Evolutionary conservation across 1,284 basidiomycete genomes (phyloP).

Genomic region (Sanguinoderma infundibulare): DNA sequence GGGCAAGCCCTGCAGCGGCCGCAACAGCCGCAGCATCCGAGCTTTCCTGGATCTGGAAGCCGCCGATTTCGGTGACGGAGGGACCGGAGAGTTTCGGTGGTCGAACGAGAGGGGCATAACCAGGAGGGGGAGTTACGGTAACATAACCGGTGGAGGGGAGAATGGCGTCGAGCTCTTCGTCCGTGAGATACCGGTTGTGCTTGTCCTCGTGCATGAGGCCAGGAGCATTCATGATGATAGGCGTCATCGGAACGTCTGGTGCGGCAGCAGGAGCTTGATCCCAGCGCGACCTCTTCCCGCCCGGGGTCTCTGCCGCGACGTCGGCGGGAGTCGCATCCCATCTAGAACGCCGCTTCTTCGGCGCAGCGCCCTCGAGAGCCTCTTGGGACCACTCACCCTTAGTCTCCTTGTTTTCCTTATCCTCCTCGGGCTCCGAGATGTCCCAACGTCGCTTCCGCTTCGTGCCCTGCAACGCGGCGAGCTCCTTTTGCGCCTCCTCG

Average conservation of each 20-base stretch:
- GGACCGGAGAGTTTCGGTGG: constrained; percentile 82
- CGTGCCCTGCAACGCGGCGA: constrained; percentile 63
- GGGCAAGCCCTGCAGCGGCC: constrained; percentile 89
- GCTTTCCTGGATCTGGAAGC: constrained; percentile 97
- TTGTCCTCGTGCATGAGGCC: constrained; percentile 89
- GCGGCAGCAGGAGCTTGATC: constrained; percentile 81
- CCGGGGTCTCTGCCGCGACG: constrained; percentile 53
- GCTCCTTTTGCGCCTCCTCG: constrained; percentile 68
- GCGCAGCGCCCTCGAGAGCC: constrained; percentile 69
- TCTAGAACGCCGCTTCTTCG: constrained; percentile 90
- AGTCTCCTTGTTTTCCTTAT: constrained; percentile 61
- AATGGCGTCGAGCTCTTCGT: constrained; percentile 94
- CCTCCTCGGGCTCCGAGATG: constrained; percentile 67
- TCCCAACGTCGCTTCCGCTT: constrained; percentile 93
- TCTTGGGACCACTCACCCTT: constrained; percentile 75
- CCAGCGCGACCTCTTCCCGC: constrained; percentile 91
- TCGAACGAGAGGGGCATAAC: constrained; percentile 86
- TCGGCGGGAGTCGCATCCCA: constrained; percentile 93
- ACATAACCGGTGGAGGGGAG: constrained; percentile 89
- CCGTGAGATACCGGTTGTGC: constrained; percentile 92
- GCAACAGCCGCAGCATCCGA: constrained; percentile 86
- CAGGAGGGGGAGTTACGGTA: constrained; percentile 93
- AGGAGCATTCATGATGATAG: constrained; percentile 86
- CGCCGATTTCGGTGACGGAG: constrained; percentile 73
- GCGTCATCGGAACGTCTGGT: constrained; percentile 68